Evolutionary conservation across 2,329 filamentous ascomycete genomes (phyloP), one percentile per base, ranked within the genome.

Genomic region (Phoma sp.): DNA sequence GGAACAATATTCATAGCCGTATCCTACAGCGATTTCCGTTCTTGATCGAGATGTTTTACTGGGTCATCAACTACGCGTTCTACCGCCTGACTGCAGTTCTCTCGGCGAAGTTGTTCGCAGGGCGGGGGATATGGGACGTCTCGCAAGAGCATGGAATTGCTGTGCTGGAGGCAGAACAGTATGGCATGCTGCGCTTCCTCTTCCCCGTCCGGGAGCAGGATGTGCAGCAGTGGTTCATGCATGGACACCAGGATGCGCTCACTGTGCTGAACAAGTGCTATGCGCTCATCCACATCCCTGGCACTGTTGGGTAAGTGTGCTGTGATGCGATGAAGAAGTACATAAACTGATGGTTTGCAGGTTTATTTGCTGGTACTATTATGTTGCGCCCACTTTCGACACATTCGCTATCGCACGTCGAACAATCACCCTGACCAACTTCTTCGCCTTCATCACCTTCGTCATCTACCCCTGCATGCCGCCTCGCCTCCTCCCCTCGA

Each of bases 11-110:
- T 43, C 86, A 88, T 69, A 87, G 83, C 57, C 79, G 85, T 24
- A 79, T 89, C 50, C 77, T 89, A 54, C 83, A 87, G 68, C 86
- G 86, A 66, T 88, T 86, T 60, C 87, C 87, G 4, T 89, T 89
- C 67, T 71, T 89, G 49, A 80, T 89, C 43, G 87, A 89, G 71
- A 89, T 89, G 85, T 89, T 89, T 70, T 89, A 89, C 75, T 89
- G 87, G 87, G 79, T 82, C 38, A 79, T 89, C 62, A 88, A 86
- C 65, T 83, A 86, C 59, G 77, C 81, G 40, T 86, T 87, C 67
- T 89, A 89, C 74, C 79, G 82, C 33, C 76, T 85, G 70, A 87
- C 85, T 7, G 80, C 82, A 13, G 75, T 80, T 13, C 69, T 81
- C 6, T 80, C 82, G 2, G 78, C 82, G 52, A 70, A 72, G 42